phyloP scores from a whole-genome alignment of 805 yeast species.

The Pichia ethanolica region DNA sequence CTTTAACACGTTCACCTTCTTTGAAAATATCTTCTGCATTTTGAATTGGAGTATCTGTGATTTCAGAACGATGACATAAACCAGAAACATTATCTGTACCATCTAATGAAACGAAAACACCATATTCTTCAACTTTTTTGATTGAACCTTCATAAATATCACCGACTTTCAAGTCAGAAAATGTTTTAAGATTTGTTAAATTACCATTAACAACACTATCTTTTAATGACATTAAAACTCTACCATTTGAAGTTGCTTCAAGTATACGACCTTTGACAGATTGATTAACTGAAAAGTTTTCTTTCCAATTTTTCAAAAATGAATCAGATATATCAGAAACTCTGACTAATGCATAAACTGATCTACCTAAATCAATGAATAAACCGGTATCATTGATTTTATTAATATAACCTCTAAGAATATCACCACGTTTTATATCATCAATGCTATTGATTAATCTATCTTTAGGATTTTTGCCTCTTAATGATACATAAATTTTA shows the following conservation, averaged over 20 bases:
- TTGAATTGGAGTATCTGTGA: conserved; percentile 59
- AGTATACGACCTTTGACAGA: conserved; percentile 67
- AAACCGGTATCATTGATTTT: conserved; percentile 69
- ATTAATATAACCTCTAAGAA: conserved; percentile 76
- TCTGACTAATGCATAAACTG: conserved; percentile 70
- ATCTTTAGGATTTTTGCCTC: conserved; percentile 47
- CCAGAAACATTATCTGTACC: conserved; percentile 74
- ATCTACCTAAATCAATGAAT: conserved; percentile 67
- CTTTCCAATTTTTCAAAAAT: conserved; percentile 83
- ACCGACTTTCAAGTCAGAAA: conserved; percentile 63
- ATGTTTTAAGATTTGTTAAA: conserved; percentile 45
- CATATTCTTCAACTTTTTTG: conserved; percentile 73
- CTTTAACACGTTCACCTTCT: conserved; percentile 87
- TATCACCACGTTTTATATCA: conserved; percentile 60
- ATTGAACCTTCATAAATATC: conserved; percentile 73
- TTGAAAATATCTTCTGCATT: conserved; percentile 64
- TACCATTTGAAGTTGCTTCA: conserved; percentile 51
- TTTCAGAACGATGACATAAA: conserved; percentile 77
- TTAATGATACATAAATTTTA: conserved; percentile 56
- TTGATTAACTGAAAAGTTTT: conserved; percentile 62
- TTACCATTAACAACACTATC: conserved; percentile 75
- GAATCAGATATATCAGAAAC: conserved; percentile 77
- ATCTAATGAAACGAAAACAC: conserved; percentile 80
- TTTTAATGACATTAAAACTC: conserved; percentile 71
- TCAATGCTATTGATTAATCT: conserved; percentile 38